These are phyloP conservation scores for Phanerochaete carnosa DNA, from an alignment of 768 basidiomycete genomes.

Conservation along the genomic window DNA sequence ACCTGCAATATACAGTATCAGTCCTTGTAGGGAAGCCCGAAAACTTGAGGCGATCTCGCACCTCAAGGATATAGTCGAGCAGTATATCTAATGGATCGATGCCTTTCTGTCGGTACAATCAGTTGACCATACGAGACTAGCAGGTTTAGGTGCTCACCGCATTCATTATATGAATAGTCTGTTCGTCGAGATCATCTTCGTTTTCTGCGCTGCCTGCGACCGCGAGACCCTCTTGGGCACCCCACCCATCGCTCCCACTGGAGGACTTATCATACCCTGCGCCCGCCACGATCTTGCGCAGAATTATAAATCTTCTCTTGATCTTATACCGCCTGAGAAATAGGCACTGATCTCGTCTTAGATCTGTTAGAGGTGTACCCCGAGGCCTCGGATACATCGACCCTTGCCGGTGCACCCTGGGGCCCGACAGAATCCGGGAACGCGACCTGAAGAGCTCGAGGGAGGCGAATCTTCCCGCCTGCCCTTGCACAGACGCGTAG, in stretches of 20 bases:
- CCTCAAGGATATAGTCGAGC: slow-evolving; percentile 22
- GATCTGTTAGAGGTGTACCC: neutral
- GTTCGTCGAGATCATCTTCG: too few species aligned
- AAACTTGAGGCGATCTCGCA: neutral
- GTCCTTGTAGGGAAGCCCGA: neutral
- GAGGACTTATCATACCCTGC: neutral
- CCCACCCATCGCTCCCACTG: neutral
- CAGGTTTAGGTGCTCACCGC: too few species aligned
- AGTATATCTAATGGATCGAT: neutral
- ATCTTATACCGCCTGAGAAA: slow-evolving; percentile 9
- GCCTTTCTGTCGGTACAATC: neutral
- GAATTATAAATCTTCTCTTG: slow-evolving; percentile 1
- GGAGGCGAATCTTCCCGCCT: neutral
- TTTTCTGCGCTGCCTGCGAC: too few species aligned
- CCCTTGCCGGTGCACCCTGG: neutral
- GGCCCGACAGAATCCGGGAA: neutral
- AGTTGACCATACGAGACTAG: too few species aligned
- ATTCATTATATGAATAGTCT: too few species aligned
- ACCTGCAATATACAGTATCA: neutral
- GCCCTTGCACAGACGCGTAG: neutral
- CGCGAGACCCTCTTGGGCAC: too few species aligned
- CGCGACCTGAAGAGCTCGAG: neutral
- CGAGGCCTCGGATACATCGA: neutral
- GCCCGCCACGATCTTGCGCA: neutral
- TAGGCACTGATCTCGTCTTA: neutral